These are phyloP conservation scores for Rhodotorula mucilaginosa DNA, from an alignment of 1,284 basidiomycete genomes.

Conservation along the genomic window DNA sequence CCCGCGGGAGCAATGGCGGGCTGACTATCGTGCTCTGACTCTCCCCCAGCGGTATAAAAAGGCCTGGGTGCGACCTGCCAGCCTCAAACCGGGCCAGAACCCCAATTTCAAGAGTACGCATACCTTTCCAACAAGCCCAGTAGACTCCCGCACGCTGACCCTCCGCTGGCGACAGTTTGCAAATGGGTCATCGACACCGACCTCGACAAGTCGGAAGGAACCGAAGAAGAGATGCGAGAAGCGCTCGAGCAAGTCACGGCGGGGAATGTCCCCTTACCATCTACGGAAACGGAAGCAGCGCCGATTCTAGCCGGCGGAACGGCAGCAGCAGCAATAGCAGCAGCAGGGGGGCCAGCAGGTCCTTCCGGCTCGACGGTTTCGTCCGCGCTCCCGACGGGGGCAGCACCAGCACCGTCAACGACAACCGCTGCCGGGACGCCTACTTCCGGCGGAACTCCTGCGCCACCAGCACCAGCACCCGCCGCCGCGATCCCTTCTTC, in stretches of 20 bases:
- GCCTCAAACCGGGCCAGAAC: slow-evolving; percentile 30
- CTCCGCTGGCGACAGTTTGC: slow-evolving; percentile 5
- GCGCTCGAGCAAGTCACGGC: slow-evolving; percentile 24
- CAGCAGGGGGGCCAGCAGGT: neutral
- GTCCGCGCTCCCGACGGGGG: neutral
- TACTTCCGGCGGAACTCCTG: neutral
- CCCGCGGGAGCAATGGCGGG: neutral
- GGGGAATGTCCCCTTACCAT: slow-evolving; percentile 13
- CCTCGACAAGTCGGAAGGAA: slow-evolving; percentile 16
- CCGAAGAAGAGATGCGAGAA: slow-evolving; percentile 34
- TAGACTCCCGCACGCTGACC: neutral
- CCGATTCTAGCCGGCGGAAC: neutral
- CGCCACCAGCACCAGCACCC: neutral
- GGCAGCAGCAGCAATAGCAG: neutral
- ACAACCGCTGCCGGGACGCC: neutral
- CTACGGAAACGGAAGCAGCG: neutral
- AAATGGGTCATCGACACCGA: slow-evolving; percentile 37
- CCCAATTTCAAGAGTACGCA: slow-evolving; percentile 27
- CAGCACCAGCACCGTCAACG: neutral
- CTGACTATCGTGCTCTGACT: neutral
- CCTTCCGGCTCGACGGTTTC: neutral
- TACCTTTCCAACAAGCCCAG: too few relatives aligned
- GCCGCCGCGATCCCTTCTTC: neutral
- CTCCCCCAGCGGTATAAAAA: slow-evolving; percentile 29
- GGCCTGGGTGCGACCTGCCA: slow-evolving; percentile 35